phyloP scores from a whole-genome alignment of 1,284 basidiomycete genomes.

The Mycena sp. region DNA sequence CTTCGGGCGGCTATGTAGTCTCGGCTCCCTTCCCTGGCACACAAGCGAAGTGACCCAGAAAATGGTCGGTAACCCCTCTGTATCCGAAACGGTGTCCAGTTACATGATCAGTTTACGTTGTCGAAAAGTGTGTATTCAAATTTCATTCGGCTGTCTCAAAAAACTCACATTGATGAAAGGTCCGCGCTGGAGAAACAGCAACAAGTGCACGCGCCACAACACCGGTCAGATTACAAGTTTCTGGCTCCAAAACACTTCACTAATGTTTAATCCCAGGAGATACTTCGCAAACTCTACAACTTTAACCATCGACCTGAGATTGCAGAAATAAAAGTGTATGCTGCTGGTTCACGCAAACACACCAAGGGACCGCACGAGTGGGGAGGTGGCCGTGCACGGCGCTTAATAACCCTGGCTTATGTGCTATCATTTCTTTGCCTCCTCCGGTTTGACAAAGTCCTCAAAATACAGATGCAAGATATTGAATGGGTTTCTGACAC shows the following conservation, averaged over 20 bases:
- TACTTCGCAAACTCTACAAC: constrained; percentile 34
- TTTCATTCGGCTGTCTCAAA: background rate
- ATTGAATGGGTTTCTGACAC: constrained; percentile 22
- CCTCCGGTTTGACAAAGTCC: constrained; percentile 43
- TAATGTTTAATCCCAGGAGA: constrained; percentile 26
- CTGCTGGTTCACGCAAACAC: constrained; percentile 16
- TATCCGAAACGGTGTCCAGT: constrained; percentile 39
- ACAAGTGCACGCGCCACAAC: constrained; percentile 40
- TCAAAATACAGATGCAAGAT: constrained; percentile 42
- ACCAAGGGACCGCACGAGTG: too few relatives aligned
- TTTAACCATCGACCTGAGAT: constrained; percentile 32
- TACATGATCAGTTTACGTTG: constrained; percentile 44
- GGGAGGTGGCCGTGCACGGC: too few relatives aligned
- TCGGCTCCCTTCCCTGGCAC: constrained; percentile 40
- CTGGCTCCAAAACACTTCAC: constrained; percentile 1
- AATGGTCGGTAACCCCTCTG: constrained; percentile 42
- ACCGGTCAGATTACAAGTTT: constrained; percentile 18
- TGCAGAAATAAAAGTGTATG: constrained; percentile 23
- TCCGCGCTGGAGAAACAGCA: constrained; percentile 36
- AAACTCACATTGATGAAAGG: constrained; percentile 12
- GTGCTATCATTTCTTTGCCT: constrained; percentile 45
- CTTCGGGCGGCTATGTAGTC: constrained; percentile 38
- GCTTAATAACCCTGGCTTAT: too few relatives aligned
- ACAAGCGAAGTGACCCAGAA: constrained; percentile 24
- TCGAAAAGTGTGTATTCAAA: constrained; percentile 35